phyloP scores from a whole-genome alignment of 129 eudicot genomes.

The Lactuca sativa region DNA sequence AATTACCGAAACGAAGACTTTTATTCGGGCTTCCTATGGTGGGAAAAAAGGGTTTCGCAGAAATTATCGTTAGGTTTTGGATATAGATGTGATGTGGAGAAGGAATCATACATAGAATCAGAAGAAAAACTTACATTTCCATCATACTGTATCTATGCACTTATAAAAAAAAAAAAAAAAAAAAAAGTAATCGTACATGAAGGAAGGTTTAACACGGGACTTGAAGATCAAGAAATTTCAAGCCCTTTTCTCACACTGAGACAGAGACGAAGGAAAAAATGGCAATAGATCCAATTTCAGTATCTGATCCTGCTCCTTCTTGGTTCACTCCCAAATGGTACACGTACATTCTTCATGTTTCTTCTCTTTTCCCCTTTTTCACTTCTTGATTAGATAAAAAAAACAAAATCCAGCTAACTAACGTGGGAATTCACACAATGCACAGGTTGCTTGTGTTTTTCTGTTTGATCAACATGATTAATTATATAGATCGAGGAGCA shows the following conservation, averaged over 20 bases:
- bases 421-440: neutral
- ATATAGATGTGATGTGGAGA: too few species aligned
- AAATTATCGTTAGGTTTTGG: neutral
- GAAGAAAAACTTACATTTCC: neutral
- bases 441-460: conserved; percentile 75
- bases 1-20: neutral
- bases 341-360: neutral
- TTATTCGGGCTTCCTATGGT: neutral
- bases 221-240: too few species aligned
- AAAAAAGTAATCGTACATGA: neutral
- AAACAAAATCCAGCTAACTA: neutral
- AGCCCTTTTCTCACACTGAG: neutral
- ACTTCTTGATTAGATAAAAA: conserved; percentile 8
- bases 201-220: neutral
- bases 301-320: conserved; percentile 7
- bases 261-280: conserved; percentile 28
- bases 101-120: too few species aligned
- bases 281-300: conserved; percentile 25
- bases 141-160: conserved; percentile 3
- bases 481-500: conserved; percentile 89
- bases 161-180: too few species aligned
- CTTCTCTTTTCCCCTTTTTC: conserved; percentile 12
- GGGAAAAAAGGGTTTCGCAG: neutral
- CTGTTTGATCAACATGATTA: conserved; percentile 77
- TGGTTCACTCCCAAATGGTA: conserved; percentile 96